These are phyloP conservation scores for Populus davidiana DNA, from an alignment of 345 rosid genomes.

Conservation along the genomic window DNA sequence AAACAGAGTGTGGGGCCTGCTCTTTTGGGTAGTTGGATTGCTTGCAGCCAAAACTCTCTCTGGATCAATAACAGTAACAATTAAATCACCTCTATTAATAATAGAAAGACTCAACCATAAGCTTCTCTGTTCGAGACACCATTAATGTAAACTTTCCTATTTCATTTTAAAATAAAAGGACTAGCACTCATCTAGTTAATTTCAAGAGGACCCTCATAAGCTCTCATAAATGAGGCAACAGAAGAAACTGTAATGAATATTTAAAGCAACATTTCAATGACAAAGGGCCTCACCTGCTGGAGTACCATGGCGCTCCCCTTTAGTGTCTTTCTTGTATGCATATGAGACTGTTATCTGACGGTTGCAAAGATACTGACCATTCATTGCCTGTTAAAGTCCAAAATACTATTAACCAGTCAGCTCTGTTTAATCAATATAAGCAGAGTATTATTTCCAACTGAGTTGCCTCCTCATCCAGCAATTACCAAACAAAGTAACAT, in stretches of 20 bases:
- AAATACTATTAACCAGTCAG: not conserved
- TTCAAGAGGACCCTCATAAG: not conserved
- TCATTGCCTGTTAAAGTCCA: slow-evolving; percentile 68
- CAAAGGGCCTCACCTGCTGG: slow-evolving; percentile 73
- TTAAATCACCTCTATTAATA: not conserved
- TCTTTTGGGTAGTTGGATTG: slow-evolving; percentile 74
- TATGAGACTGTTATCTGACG: slow-evolving; percentile 95
- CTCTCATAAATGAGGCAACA: not conserved
- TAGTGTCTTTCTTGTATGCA: slow-evolving; percentile 97
- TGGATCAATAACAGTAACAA: slow-evolving; percentile 27
- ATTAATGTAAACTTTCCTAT: not conserved
- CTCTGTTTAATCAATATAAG: not conserved
- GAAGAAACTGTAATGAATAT: not conserved
- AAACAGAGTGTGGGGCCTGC: slow-evolving; percentile 67
- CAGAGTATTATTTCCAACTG: not conserved
- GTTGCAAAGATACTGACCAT: slow-evolving; percentile 92
- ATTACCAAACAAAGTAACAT: not conserved
- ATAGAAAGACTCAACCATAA: not conserved
- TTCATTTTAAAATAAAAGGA: not conserved
- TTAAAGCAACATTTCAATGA: not conserved
- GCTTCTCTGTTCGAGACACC: not conserved
- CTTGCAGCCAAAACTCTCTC: slow-evolving; percentile 98
- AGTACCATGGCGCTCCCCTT: slow-evolving; percentile 98
- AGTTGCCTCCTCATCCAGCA: not conserved
- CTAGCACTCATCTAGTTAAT: not conserved